A percentile compares a stretch with the other conserved stretches of the same genome.
These are phyloP conservation scores for Acanthamoeba castellanii DNA, from an alignment of 208 protist genomes.

Conservation along the genomic window DNA sequence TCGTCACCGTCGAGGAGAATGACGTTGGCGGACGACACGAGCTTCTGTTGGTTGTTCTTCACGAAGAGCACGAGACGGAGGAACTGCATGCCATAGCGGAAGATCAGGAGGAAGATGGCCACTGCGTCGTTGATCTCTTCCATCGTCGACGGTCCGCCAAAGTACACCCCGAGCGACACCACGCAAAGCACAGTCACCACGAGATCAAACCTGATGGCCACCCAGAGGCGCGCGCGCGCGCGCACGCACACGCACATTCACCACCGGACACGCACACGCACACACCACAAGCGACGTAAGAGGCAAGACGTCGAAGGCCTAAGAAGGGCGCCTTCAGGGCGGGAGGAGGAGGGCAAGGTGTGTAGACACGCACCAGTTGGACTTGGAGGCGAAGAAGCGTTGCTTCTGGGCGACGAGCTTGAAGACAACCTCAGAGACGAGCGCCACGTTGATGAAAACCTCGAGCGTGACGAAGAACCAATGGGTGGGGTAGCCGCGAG, in stretches of 20 bases:
- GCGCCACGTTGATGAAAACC: conserved; percentile 42
- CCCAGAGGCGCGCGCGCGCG: neutral
- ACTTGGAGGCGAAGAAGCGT: conserved; percentile 53
- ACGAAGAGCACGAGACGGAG: conserved; percentile 54
- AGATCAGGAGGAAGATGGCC: conserved; percentile 63
- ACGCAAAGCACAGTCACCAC: conserved; percentile 60
- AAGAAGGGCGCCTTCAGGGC: neutral
- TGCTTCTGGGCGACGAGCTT: neutral
- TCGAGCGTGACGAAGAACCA: conserved; percentile 69
- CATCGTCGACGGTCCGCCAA: conserved; percentile 52
- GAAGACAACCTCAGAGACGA: conserved; percentile 7
- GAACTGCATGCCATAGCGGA: conserved; percentile 65
- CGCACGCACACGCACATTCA: neutral
- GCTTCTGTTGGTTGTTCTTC: conserved; percentile 62
- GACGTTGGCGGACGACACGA: neutral
- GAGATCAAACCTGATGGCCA: conserved; percentile 17
- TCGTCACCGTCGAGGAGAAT: neutral
- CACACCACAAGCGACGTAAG: too few relatives aligned
- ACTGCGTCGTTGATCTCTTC: conserved; percentile 69
- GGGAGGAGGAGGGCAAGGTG: neutral
- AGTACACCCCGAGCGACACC: conserved; percentile 44
- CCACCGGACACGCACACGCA: neutral
- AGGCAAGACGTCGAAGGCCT: too few relatives aligned
- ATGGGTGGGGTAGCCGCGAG: conserved; percentile 33
- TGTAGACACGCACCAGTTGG: neutral